phyloP scores from a whole-genome alignment of 1,139 yeast genomes.

The Groenewaldozyma auringiensis region DNA sequence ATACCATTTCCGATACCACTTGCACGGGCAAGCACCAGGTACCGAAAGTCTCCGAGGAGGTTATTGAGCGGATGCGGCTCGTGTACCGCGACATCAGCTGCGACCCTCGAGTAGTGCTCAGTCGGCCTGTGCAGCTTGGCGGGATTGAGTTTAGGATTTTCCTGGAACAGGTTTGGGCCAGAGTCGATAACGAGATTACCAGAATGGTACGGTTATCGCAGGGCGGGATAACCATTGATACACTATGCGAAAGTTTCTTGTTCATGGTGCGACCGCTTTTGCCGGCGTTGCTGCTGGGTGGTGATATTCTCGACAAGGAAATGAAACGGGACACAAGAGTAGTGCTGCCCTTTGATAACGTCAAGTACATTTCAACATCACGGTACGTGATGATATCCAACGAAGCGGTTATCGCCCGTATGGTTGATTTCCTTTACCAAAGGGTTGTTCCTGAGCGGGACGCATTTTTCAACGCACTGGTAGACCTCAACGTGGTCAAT shows the following conservation, averaged over 20 bases:
- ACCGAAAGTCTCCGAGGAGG: background rate
- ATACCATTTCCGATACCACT: background rate
- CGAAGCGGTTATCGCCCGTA: background rate
- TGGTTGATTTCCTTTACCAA: background rate
- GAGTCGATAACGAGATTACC: background rate
- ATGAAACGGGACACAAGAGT: background rate
- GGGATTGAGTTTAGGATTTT: background rate
- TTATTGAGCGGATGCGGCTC: background rate
- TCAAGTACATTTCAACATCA: background rate
- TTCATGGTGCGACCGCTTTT: background rate
- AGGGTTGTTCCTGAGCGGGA: conserved; percentile 2
- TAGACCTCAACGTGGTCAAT: conserved; percentile 1
- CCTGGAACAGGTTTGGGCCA: background rate
- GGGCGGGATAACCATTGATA: background rate
- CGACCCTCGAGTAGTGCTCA: background rate
- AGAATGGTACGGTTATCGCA: background rate
- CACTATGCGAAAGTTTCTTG: background rate
- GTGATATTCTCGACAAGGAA: background rate
- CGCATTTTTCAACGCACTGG: conserved; percentile 2
- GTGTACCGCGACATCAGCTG: conserved; percentile 1
- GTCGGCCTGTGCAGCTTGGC: background rate
- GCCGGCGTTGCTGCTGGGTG: background rate
- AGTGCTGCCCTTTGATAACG: background rate
- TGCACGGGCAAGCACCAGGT: background rate
- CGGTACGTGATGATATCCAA: background rate